Conservation (phyloP, 768 basidiomycete genomes). For the Lactarius hatsudake region DNA sequence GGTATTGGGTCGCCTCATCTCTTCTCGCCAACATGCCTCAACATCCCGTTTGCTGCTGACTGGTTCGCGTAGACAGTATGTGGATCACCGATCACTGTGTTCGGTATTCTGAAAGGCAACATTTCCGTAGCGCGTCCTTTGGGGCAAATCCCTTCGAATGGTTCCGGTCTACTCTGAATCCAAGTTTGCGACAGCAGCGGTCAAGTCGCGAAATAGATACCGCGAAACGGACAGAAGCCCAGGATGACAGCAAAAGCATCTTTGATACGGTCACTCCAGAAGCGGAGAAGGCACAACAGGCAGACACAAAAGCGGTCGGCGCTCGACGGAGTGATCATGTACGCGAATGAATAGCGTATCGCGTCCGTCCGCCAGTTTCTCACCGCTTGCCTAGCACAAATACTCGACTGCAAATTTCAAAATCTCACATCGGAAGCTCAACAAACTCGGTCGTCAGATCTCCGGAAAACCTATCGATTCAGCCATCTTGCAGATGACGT, state of each 20-base stretch:
- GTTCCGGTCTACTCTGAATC: slow-evolving; percentile 22
- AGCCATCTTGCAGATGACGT: slow-evolving; percentile 96
- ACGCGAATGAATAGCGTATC: neutral
- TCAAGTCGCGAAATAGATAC: slow-evolving; percentile 26
- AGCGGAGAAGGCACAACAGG: slow-evolving; percentile 4
- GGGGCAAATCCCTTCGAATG: slow-evolving; percentile 26
- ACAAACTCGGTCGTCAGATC: slow-evolving; percentile 83
- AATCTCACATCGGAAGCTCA: slow-evolving; percentile 90
- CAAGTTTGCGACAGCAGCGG: slow-evolving; percentile 20
- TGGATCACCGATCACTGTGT: neutral
- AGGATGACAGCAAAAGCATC: slow-evolving; percentile 47
- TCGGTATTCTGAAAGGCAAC: neutral
- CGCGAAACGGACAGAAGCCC: slow-evolving; percentile 43
- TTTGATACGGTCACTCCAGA: slow-evolving; percentile 39
- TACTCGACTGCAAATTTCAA: slow-evolving; percentile 92
- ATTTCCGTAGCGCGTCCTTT: slow-evolving; percentile 25
- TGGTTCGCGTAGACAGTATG: slow-evolving; percentile 25
- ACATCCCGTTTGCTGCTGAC: slow-evolving; percentile 14
- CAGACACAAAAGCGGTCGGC: slow-evolving; percentile 4
- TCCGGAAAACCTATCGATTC: slow-evolving; percentile 89
- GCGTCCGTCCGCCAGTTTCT: neutral
- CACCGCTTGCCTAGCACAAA: slow-evolving; percentile 61
- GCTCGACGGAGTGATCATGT: slow-evolving; percentile 24
- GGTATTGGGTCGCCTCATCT: slow-evolving; percentile 7
- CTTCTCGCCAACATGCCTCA: slow-evolving; percentile 7